Evolutionary conservation across 768 basidiomycete species (phyloP).

Genomic region (Ramaria sp.): DNA sequence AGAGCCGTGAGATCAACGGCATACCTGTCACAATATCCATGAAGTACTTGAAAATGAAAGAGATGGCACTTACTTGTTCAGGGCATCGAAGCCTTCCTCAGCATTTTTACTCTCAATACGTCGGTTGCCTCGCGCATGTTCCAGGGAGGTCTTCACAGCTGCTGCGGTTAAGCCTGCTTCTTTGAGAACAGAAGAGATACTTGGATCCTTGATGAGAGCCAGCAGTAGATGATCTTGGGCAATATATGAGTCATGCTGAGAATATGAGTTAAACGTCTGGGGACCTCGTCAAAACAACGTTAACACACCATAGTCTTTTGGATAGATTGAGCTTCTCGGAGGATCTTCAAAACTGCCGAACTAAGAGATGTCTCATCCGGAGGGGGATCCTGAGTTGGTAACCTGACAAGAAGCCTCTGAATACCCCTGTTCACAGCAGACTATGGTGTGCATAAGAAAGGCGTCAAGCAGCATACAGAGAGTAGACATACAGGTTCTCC

Average conservation of each 20-base stretch:
- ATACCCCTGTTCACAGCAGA: conserved; percentile 53
- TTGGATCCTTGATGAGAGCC: conserved; percentile 66
- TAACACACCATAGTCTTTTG: conserved; percentile 54
- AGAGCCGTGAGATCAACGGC: conserved; percentile 78
- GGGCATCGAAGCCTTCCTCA: conserved; percentile 87
- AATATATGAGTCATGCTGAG: conserved; percentile 72
- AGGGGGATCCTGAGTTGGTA: conserved; percentile 76
- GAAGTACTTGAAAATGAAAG: neutral
- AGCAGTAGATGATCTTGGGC: conserved; percentile 89
- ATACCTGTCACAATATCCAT: conserved; percentile 25
- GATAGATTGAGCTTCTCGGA: conserved; percentile 64
- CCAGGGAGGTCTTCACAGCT: conserved; percentile 62
- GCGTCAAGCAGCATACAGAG: neutral
- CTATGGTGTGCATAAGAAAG: conserved; percentile 22
- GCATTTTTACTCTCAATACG: conserved; percentile 79
- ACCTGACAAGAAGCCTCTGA: conserved; percentile 65
- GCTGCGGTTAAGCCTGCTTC: conserved; percentile 65
- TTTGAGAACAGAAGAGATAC: conserved; percentile 59
- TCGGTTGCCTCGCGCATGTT: conserved; percentile 73
- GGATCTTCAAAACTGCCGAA: conserved; percentile 42
- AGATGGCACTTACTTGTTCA: conserved; percentile 45
- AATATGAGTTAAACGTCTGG: neutral
- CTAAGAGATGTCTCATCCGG: conserved; percentile 71
- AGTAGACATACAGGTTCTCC: conserved; percentile 60
- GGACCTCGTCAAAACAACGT: neutral